A percentile compares a stretch with the other conserved stretches of the same genome.
These are phyloP conservation scores for Diaporthe sp. DNA, from an alignment of 2,329 filamentous ascomycete genomes.

Conservation along the genomic window DNA sequence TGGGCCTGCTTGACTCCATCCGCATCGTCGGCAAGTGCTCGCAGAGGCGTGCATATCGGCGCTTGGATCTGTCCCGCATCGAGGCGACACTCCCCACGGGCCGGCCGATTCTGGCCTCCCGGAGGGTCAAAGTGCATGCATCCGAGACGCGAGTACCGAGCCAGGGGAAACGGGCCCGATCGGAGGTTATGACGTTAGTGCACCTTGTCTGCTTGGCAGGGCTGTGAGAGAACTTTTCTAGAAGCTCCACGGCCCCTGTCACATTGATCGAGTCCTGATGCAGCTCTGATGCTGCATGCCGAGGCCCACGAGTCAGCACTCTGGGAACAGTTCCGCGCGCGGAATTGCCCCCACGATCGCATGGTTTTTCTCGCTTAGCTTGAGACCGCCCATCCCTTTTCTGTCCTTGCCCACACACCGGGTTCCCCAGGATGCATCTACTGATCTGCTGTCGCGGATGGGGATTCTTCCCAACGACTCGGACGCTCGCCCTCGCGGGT, in stretches of 20 bases:
- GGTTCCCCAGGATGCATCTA: slow-evolving; percentile 1
- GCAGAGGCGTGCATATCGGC: not conserved
- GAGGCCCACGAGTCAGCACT: slow-evolving; percentile 20
- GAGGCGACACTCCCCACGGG: not conserved
- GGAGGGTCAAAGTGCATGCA: slow-evolving; percentile 1
- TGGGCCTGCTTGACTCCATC: not conserved
- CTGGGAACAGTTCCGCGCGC: not conserved
- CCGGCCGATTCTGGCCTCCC: not conserved
- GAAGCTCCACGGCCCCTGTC: slow-evolving; percentile 10
- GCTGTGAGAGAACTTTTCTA: slow-evolving; percentile 11
- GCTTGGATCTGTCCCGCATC: not conserved
- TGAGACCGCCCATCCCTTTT: not conserved
- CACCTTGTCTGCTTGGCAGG: not conserved
- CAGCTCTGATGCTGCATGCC: slow-evolving; percentile 6
- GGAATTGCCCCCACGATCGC: not conserved
- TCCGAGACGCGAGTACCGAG: slow-evolving; percentile 27
- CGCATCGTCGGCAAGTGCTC: not conserved
- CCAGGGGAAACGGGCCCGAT: not conserved
- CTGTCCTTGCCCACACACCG: not conserved
- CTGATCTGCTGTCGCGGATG: not conserved
- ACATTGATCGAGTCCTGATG: slow-evolving; percentile 9
- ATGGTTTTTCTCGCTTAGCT: not conserved
- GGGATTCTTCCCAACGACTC: not conserved
- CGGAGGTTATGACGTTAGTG: slow-evolving; percentile 5
- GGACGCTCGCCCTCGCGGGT: slow-evolving; percentile 12